phyloP scores from a whole-genome alignment of 352 stramenopile genomes.

The Pythium phragmitis region DNA sequence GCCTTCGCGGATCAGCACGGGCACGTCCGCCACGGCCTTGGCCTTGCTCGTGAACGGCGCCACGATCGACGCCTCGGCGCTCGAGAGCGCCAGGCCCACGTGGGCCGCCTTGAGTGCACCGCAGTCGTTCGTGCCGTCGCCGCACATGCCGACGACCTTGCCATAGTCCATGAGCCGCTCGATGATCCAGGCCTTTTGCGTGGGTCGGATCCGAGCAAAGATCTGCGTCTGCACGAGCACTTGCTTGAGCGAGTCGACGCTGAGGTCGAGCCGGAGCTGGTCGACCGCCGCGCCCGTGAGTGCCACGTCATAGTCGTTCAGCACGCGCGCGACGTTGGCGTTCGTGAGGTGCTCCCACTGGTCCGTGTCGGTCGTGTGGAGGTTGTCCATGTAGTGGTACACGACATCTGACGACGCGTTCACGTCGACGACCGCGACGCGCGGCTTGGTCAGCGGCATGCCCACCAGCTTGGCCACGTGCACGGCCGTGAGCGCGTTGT shows the following conservation, averaged over 20 bases:
- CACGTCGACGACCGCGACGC: conserved; percentile 44
- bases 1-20: conserved; percentile 23
- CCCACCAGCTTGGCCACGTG: conserved; percentile 42
- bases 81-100: conserved; percentile 81
- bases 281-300: conserved; percentile 52
- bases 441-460: conserved; percentile 36
- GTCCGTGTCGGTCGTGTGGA: conserved; percentile 28
- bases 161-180: conserved; percentile 49
- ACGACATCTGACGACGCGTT: conserved; percentile 24
- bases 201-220: conserved; percentile 54
- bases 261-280: conserved; percentile 30
- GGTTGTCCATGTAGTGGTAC: conserved; percentile 36
- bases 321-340: conserved; percentile 28
- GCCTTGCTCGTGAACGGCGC: conserved; percentile 86
- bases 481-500: conserved; percentile 58
- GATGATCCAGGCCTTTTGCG: conserved; percentile 62
- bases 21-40: conserved; percentile 72
- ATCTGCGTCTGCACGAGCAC: conserved; percentile 47
- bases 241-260: conserved; percentile 35
- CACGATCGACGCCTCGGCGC: conserved; percentile 83
- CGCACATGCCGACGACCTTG: conserved; percentile 47
- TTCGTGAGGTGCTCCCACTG: conserved; percentile 36
- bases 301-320: conserved; percentile 38
- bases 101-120: conserved; percentile 85
- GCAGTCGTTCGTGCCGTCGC: conserved; percentile 81